Evolutionary conservation across 164 flowering plant genomes (phyloP).

Genomic region (Cinnamomum micranthum): DNA sequence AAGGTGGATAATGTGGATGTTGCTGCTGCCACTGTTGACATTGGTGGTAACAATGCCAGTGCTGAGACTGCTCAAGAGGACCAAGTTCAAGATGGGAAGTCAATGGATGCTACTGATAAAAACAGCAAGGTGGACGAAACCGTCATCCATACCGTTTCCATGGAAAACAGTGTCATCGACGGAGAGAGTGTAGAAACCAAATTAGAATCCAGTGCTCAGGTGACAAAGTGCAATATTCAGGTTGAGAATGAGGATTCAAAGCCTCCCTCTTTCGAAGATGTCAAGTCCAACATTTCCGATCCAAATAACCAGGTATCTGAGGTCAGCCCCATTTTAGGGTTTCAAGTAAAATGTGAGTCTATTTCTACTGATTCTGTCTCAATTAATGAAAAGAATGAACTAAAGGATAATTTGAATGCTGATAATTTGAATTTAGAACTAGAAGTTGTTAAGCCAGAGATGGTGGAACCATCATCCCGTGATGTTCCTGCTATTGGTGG

Average conservation of each 20-base stretch:
- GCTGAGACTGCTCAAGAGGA: conserved; percentile 7
- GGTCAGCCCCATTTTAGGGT: conserved; percentile 81
- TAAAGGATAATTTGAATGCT: conserved; percentile 86
- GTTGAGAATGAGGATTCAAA: conserved; percentile 28
- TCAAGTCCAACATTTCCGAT: conserved; percentile 30
- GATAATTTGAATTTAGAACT: conserved; percentile 82
- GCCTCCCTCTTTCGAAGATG: conserved; percentile 21
- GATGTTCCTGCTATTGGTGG: conserved; percentile 54
- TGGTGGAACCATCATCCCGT: conserved; percentile 67
- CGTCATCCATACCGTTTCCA: neutral
- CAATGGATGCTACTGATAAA: conserved; percentile 12
- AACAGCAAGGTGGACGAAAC: conserved; percentile 9
- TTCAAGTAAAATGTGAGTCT: conserved; percentile 83
- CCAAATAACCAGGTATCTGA: conserved; percentile 81
- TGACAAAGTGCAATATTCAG: conserved; percentile 19
- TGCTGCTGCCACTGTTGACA: conserved; percentile 21
- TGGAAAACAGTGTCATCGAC: conserved; percentile 15
- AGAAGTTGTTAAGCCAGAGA: conserved; percentile 67
- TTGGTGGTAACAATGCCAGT: conserved; percentile 14
- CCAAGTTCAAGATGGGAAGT: conserved; percentile 16
- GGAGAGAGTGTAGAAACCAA: conserved; percentile 30
- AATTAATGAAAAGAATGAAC: conserved; percentile 86
- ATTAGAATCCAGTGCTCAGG: conserved; percentile 23
- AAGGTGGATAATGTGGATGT: conserved; percentile 26
- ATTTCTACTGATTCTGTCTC: conserved; percentile 87